Percentiles rank a stretch among this genome's conserved stretches.
These are phyloP conservation scores for Adansonia rubrostipa DNA, from an alignment of 441 rosid species.

Conservation along the genomic window DNA sequence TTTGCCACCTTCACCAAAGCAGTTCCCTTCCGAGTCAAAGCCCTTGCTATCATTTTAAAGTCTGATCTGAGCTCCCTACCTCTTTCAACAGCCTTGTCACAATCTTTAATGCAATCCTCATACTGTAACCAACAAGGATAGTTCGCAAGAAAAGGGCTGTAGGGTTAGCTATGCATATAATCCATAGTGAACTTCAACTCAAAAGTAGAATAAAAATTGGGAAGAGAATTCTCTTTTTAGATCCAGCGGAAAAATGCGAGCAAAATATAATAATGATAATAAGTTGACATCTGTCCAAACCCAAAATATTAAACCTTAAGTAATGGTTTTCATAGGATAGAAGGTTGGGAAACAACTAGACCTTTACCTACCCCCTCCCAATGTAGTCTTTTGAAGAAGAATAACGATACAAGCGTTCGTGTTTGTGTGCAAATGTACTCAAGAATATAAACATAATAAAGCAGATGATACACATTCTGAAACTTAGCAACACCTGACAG, in stretches of 20 bases:
- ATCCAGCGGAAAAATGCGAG: neutral
- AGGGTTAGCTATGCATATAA: neutral
- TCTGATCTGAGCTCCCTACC: slow-evolving; percentile 96
- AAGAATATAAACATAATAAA: neutral
- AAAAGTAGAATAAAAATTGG: neutral
- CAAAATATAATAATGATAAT: neutral
- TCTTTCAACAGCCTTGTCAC: slow-evolving; percentile 95
- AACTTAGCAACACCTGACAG: neutral
- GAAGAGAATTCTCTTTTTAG: neutral
- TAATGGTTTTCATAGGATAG: neutral
- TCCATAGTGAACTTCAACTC: neutral
- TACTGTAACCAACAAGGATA: slow-evolving; percentile 43
- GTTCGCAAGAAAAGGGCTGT: neutral
- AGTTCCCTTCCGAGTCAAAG: slow-evolving; percentile 90
- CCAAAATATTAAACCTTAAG: neutral
- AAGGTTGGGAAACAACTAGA: neutral
- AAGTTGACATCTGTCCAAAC: neutral
- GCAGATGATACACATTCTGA: neutral
- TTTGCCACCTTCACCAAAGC: slow-evolving; percentile 79
- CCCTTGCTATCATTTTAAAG: slow-evolving; percentile 89
- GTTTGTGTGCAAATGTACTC: neutral
- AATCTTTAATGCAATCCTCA: slow-evolving; percentile 82
- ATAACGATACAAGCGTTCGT: neutral
- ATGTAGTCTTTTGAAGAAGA: neutral
- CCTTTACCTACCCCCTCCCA: neutral